Base-by-base conservation (phyloP, 805 yeast genomes). In the Ogataea ganodermae region DNA sequence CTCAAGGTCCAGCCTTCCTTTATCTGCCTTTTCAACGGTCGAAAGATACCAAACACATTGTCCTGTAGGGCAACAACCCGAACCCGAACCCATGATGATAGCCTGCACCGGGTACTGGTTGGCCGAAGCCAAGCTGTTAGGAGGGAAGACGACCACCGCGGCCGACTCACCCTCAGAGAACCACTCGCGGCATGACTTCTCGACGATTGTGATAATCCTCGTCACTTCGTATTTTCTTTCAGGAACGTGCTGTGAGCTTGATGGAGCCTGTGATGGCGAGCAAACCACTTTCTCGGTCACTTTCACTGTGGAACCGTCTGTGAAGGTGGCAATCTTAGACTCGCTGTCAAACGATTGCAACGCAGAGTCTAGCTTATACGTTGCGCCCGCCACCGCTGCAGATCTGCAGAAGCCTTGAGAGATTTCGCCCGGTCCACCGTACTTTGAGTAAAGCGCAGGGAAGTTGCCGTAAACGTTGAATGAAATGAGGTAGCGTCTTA, bases 321-420 rank as follows among this genome's bases (percentile, higher is more conserved):
- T 72, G 54, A 88, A 81, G 32, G 72, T 71, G 6, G 96, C 97
- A 20, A 81, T 71, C 59, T 86, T 84, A 24, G 80, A 70, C 22
- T 65, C 69, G 28, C 84, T 80, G 63, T 92, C 92, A 68, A 73
- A 89, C 30, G 80, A 79, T 4, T 70, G 70, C 44, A 92, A 67
- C 32, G 75, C 70, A 13, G 94, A 84, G 61, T 84, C 82, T 46
- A 92, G 74, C 66, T 90, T 89, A 70, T 94, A 92, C 27, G 95
- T 89, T 45, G 97, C 86, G 45, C 98, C 98, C 16, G 94, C 98
- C 52, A 92, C 98, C 12, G 99, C 99, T 3, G 98, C 98, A 48
- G 96, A 86, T 58, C 99, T 78, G 70, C 97, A 92, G 67, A 94
- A 92, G 1, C 97, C 99, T 70, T 92, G 99, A 13, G 96, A 84